Evolutionary conservation across 176 grass and related monocot species (phyloP), one percentile per base, ranked within the genome.

Genomic region (Bothriochloa decipiens): DNA sequence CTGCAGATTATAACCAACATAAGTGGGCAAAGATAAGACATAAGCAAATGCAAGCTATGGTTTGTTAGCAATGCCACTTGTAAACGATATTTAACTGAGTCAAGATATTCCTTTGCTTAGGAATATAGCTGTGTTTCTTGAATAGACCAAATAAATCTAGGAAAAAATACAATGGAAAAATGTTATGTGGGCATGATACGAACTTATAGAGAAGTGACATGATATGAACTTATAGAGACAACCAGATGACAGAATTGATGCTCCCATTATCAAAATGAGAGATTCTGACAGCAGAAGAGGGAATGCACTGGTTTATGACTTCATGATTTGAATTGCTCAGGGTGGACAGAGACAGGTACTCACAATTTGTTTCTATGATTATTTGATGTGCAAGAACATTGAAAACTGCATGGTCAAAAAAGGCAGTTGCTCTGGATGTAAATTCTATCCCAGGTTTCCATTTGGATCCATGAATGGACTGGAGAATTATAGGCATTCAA

Each of bases 1-100:
- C 93, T 95, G 86, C 33, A 86, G 41, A 88, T 46, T 76, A 73
- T 82, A 79, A 72, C 76, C 25, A 88, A 88, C 15, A 84, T 64
- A 80, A 74, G 23, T 62, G 28, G n/a, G 10, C 61, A 68, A 33
- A 57, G 61, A 89, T 66, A 85, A 57, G 33, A 70, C 47, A 64
- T 81, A 77, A 23, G 49, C 1, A 62, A 11, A 83, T 70, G 57
- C 16, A 45, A 67, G 41, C 3, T 67, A 74, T 20, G 16, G 33
- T 71, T 53, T 39, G 57, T 46, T 67, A 83, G 78, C 66, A 83
- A 17, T 65, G 17, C 17, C 63, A 45, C 25, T 72, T 35, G 47
- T 18, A 14, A 53, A 50, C 7, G 37, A 83, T 52, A 73, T 73
- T 78, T 67, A 83, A 86, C 37, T 28, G 68, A 67, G 79, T 49